These are phyloP conservation scores for Pythium angustatum DNA, from an alignment of 352 stramenopile species.

Conservation along the genomic window DNA sequence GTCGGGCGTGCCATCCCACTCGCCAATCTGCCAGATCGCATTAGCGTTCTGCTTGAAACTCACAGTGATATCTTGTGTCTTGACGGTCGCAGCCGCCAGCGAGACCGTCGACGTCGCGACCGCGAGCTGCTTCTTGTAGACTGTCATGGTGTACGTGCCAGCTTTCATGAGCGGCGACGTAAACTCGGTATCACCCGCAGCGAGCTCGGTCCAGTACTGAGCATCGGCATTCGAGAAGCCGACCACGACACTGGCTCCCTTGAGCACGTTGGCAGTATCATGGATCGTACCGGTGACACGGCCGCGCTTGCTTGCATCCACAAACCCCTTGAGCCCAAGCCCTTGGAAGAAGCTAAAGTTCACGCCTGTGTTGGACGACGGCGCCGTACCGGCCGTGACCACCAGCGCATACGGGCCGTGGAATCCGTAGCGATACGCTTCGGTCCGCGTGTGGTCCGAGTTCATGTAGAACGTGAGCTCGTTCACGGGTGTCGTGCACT, in stretches of 20 bases:
- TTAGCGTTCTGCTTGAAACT: constrained; percentile 8
- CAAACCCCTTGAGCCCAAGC: constrained; percentile 39
- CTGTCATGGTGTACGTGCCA: constrained; percentile 51
- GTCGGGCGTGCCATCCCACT: constrained; percentile 52
- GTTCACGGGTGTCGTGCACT: constrained; percentile 45
- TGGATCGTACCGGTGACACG: constrained; percentile 37
- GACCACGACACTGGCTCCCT: constrained; percentile 32
- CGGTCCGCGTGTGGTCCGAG: constrained; percentile 56
- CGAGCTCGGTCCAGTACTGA: constrained; percentile 46
- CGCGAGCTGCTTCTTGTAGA: constrained; percentile 60
- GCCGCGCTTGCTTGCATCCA: constrained; percentile 35
- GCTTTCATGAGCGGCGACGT: constrained; percentile 51
- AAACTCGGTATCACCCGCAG: constrained; percentile 25
- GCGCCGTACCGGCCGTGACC: constrained; percentile 37
- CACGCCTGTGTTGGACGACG: constrained; percentile 19
- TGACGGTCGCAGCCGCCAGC: not conserved
- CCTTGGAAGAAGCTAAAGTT: constrained; percentile 52
- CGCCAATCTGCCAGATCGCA: constrained; percentile 52
- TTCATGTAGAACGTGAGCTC: constrained; percentile 67
- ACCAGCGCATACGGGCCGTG: constrained; percentile 50
- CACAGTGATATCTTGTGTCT: constrained; percentile 29
- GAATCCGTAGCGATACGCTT: constrained; percentile 58
- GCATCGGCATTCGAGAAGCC: constrained; percentile 39
- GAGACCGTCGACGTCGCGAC: constrained; percentile 34
- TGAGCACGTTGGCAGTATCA: constrained; percentile 29